Percentiles rank a stretch among this genome's conserved stretches.
phyloP scores from a whole-genome alignment of 2,329 filamentous ascomycete genomes.

The Fusarium lyarnte region DNA sequence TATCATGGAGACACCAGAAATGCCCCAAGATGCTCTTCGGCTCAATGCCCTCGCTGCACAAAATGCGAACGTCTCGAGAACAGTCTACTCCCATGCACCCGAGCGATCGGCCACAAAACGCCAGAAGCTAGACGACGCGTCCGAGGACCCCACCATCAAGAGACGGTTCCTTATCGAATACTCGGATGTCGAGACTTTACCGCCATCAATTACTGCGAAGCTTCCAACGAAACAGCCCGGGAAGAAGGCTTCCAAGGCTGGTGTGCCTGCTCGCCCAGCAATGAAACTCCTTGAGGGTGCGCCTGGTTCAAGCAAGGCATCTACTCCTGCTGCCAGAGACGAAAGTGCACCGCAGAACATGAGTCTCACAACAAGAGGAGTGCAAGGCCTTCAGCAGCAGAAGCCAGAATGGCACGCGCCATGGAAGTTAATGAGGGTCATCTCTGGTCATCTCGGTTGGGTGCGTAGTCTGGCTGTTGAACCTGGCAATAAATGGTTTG shows the following conservation, averaged over 20 bases:
- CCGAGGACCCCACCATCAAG: constrained; percentile 49
- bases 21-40: constrained; percentile 46
- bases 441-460: constrained; percentile 96
- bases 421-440: constrained; percentile 98
- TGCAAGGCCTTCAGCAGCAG: constrained; percentile 52
- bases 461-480: constrained; percentile 90
- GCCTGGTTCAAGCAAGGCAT: constrained; percentile 50
- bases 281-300: constrained; percentile 53
- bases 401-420: constrained; percentile 97
- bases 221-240: constrained; percentile 64
- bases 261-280: constrained; percentile 46
- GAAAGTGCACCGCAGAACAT: constrained; percentile 43
- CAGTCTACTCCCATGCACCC: constrained; percentile 45
- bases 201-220: constrained; percentile 80
- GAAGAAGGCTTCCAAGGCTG: constrained; percentile 59
- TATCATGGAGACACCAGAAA: constrained; percentile 49
- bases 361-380: constrained; percentile 47
- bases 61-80: constrained; percentile 48
- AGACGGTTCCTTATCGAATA: constrained; percentile 77
- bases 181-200: constrained; percentile 78
- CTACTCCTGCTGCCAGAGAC: constrained; percentile 20
- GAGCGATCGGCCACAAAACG: constrained; percentile 48
- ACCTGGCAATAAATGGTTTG: constrained; percentile 97
- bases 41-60: constrained; percentile 49
- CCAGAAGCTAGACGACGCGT: constrained; percentile 50